Base-by-base conservation (phyloP, 75 land plant genomes). In the Pinus taeda region DNA sequence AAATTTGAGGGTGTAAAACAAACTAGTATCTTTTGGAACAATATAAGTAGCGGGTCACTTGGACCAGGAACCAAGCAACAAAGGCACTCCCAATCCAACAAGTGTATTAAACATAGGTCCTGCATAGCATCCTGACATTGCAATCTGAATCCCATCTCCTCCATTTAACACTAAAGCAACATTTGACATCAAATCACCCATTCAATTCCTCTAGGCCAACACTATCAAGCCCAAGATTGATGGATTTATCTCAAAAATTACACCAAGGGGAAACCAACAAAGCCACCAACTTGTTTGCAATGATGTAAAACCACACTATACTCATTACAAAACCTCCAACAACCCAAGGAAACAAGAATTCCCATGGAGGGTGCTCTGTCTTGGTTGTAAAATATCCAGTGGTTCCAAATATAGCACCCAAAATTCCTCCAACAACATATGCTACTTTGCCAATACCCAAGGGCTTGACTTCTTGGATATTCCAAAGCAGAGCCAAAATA, bases 61-160 rank as follows among this genome's bases (percentile, higher is more conserved):
- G 12, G 85, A 78, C 88, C 85, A 89, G 55, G 94, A 87, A 21
- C 92, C 90, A 39, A 95, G 76, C 65, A 93, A 56, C 83, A 95
- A 78, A n/a, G 96, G 91, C 67, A 93, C 62, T n/a, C n/a, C n/a
- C n/a, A n/a, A n/a, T n/a, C n/a, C n/a, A n/a, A n/a, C n/a, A n/a
- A n/a, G n/a, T n/a, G n/a, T 91, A 78, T 95, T 95, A 82, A 95
- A 95, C 96, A 95, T 93, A 11, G 98, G 96, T 1, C 96, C 98
- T 22, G 98, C 98, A 88, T 93, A 95, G 80, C 96, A 93, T 55
- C 98, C 98, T 33, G 96, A 85, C 67, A 95, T n/a, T 61, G 98
- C 98, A 80, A 95, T 91, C 82, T 95, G 98, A 64, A 89, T 90
- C 18, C 98, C 88, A 64, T 95, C 96, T 7, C 88, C 92, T 12